phyloP scores from a whole-genome alignment of 176 grass and related monocot species.

The Triticum dicoccoides region DNA sequence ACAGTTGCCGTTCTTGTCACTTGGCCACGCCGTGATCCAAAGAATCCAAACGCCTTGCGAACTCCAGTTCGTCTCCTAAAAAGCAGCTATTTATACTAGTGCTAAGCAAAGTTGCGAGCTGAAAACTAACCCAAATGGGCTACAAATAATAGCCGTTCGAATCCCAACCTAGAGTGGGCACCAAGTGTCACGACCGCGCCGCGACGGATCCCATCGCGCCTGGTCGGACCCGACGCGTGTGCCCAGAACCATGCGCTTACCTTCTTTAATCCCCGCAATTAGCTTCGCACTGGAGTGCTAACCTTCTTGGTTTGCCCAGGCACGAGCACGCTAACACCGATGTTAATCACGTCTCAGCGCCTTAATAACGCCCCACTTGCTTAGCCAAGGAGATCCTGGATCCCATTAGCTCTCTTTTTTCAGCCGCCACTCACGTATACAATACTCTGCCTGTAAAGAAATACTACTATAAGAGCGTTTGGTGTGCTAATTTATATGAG shows the following conservation, averaged over 20 bases:
- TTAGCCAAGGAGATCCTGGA: background rate
- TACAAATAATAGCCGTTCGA: background rate
- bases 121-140: background rate
- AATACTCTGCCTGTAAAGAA: too few relatives aligned
- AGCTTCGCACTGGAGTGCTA: background rate
- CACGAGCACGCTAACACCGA: constrained; percentile 19
- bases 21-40: background rate
- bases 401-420: too few relatives aligned
- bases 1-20: too few relatives aligned
- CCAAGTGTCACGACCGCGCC: constrained; percentile 56
- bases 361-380: constrained; percentile 23
- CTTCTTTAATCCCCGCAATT: constrained; percentile 27
- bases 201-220: constrained; percentile 48
- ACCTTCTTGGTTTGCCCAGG: background rate
- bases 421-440: too few relatives aligned
- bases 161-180: background rate
- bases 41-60: background rate
- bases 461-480: too few relatives aligned
- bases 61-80: background rate
- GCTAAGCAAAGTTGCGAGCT: background rate
- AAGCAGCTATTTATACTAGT: background rate
- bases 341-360: constrained; percentile 29
- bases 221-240: constrained; percentile 61
- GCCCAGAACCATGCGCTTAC: constrained; percentile 1
- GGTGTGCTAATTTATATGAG: too few relatives aligned